Conservation (phyloP, 2,329 filamentous ascomycete genomes). For the Lasiodiplodia sp. region DNA sequence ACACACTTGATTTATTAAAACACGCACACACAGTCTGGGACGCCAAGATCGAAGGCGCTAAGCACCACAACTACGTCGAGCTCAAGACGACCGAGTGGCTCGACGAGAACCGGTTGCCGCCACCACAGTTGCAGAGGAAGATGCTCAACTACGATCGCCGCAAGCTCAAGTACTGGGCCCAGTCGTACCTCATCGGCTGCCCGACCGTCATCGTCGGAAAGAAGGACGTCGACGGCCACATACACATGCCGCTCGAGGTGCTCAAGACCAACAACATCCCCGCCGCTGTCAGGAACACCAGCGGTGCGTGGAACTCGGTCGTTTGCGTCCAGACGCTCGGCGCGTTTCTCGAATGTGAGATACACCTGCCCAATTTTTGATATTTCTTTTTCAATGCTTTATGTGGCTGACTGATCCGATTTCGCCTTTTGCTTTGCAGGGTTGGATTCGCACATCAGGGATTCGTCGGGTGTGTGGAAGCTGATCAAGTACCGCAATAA, state of each 20-base stretch:
- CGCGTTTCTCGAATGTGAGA: slow-evolving; percentile 11
- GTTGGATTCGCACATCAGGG: neutral
- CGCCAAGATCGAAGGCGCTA: slow-evolving; percentile 71
- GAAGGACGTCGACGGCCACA: slow-evolving; percentile 68
- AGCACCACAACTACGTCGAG: slow-evolving; percentile 86
- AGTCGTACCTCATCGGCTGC: slow-evolving; percentile 92
- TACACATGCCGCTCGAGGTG: slow-evolving; percentile 66
- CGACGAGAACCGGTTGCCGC: slow-evolving; percentile 35
- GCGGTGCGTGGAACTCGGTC: neutral
- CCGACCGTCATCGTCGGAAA: slow-evolving; percentile 85
- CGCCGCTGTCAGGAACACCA: slow-evolving; percentile 62
- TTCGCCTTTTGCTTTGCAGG: neutral
- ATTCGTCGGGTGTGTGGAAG: slow-evolving; percentile 8
- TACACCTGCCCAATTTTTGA: neutral
- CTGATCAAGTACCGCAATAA: neutral
- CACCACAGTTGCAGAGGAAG: slow-evolving; percentile 63
- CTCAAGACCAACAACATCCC: slow-evolving; percentile 83
- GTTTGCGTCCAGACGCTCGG: neutral
- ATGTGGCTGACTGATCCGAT: neutral
- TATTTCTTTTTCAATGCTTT: neutral
- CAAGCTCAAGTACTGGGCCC: slow-evolving; percentile 94
- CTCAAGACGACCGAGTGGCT: slow-evolving; percentile 88
- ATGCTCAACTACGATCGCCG: slow-evolving; percentile 84
- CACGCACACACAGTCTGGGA: slow-evolving; percentile 72
- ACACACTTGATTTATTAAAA: slow-evolving; percentile 30